Evolutionary conservation across 1,284 basidiomycete genomes (phyloP), one percentile per base, ranked within the genome.

Genomic region (Megacollybia platyphylla): DNA sequence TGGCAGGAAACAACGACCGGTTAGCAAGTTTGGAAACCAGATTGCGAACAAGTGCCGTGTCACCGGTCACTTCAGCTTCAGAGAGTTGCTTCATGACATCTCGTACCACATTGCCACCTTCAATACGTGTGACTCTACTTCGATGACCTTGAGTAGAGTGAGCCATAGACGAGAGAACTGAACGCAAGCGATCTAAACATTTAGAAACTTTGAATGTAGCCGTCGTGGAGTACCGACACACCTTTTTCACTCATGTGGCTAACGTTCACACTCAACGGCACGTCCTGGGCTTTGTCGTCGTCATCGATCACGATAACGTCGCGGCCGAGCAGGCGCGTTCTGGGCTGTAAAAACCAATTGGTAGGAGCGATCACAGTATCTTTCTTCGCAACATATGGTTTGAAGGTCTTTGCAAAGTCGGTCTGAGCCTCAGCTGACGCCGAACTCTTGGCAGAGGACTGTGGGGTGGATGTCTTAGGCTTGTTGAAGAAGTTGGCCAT

Each of bases 351-450:
- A 60, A 87, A 87, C 62, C 73, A 74, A 52, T 89, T 90, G 35
- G 68, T 55, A 0, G 83, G 81, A 3, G 87, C 86, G 10, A 89
- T 51, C 20, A 70, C 64, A 4, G 74, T 71, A 47, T 76, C 82
- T 51, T 81, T 85, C 62, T 83, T 86, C 47, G 84, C 50, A 5
- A 76, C 65, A 54, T 89, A 92, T 1, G 86, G 77, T 49, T 74
- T 80, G 65, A 92, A 92, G 0, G 70, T 67, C 50, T 64, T 73
- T 45, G 80, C 70, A 52, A 86, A 92, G 39, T 90, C 85, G n/a
- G 53, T 54, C n/a, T 27, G 42, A 17, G 49, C 46, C 20, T 63
- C 59, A n/a, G 4, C 10, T 10, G n/a, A 18, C 18, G 11, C 18
- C 18, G 11, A 5, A 10, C 5, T 10, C 30, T 61, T 63, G n/a